Base-by-base conservation (phyloP, 2,329 filamentous ascomycete genomes). In the Volutella citrinella region DNA sequence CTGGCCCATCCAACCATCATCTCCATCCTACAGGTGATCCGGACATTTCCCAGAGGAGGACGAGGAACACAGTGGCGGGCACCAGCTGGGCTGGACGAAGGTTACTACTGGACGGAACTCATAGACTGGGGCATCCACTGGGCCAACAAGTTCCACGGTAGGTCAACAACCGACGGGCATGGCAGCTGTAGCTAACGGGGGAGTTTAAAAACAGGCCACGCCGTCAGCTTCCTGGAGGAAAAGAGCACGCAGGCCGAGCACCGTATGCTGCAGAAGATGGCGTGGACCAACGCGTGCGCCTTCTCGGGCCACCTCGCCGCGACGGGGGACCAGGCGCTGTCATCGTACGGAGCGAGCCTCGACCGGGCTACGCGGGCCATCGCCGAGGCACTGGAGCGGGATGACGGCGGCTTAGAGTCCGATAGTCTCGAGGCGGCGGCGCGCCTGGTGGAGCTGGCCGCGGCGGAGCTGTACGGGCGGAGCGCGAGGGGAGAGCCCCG, bases 131-230 rank as follows among this genome's bases (percentile, higher is more conserved):
- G 21, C 4, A 31, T n/a, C 12, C 14, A 32, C 23, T 41, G 31
- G 29, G 25, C 31, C 3, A 38, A 43, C n/a, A 30, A 16, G 8
- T 37, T 37, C 19, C 40, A 43, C 16, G 9, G 40, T 41, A 26
- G n/a, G n/a, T n/a, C n/a, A n/a, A n/a, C n/a, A n/a, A n/a, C n/a
- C n/a, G n/a, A n/a, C n/a, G n/a, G n/a, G n/a, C n/a, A n/a, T n/a
- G n/a, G n/a, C n/a, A n/a, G n/a, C n/a, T n/a, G n/a, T n/a, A n/a
- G n/a, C n/a, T n/a, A n/a, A n/a, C n/a, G n/a, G n/a, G n/a, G n/a
- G n/a, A n/a, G n/a, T n/a, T n/a, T n/a, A n/a, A n/a, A n/a, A n/a
- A n/a, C n/a, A n/a, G n/a, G n/a, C n/a, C n/a, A n/a, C n/a, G n/a
- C n/a, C n/a, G n/a, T n/a, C n/a, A n/a, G n/a, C n/a, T n/a, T n/a